Evolutionary conservation across 176 grass and related monocot species (phyloP).

Genomic region (Avena atlantica): DNA sequence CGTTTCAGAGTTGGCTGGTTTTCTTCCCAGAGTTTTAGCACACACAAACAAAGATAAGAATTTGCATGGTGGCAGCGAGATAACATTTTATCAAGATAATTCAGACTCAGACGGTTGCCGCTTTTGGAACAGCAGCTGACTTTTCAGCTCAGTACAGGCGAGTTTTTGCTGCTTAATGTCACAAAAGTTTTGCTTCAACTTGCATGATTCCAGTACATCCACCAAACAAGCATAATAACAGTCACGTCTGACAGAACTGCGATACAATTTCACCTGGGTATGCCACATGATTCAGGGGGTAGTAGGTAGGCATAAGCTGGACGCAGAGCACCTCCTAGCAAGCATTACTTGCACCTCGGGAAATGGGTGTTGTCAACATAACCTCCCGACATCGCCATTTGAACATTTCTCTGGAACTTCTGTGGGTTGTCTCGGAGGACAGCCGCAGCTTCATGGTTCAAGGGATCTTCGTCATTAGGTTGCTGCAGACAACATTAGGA

Average conservation of each 20-base stretch:
- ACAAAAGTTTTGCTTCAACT: constrained; percentile 28
- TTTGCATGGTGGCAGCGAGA: not conserved
- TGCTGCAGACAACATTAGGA: constrained; percentile 39
- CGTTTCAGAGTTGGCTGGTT: not conserved
- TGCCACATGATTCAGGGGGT: not conserved
- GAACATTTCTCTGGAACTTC: constrained; percentile 72
- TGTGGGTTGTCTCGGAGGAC: constrained; percentile 64
- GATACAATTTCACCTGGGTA: not conserved
- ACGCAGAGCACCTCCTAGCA: not conserved
- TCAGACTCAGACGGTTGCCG: not conserved
- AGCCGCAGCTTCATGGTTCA: constrained; percentile 67
- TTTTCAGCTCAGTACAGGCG: not conserved
- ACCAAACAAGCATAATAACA: constrained; percentile 27
- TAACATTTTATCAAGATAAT: not conserved
- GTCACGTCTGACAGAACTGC: not conserved
- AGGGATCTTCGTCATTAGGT: constrained; percentile 78
- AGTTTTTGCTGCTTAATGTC: not conserved
- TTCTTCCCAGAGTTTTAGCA: not conserved
- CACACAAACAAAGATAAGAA: not conserved
- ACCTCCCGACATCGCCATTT: constrained; percentile 60
- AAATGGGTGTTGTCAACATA: constrained; percentile 58
- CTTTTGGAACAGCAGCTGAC: not conserved
- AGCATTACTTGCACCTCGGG: constrained; percentile 58
- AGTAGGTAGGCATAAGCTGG: constrained; percentile 2
- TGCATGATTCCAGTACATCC: not conserved